Percentiles rank a stretch among this genome's conserved stretches.
Conservation (phyloP, 2,329 filamentous ascomycete genomes). For the Microdochium nivale region DNA sequence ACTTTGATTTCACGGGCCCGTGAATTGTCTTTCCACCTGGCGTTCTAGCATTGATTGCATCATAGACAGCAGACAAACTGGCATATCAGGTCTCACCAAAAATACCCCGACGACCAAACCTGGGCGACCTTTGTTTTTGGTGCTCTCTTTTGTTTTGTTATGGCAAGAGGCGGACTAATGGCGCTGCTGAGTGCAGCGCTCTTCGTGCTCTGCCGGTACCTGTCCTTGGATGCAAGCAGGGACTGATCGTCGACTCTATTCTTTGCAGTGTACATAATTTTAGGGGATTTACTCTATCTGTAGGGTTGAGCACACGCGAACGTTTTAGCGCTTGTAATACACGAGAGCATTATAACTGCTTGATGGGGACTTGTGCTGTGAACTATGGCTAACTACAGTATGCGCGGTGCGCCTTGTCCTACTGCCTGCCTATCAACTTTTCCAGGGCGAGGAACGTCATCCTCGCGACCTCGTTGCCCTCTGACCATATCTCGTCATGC, state of each 20-base stretch:
- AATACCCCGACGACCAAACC: neutral
- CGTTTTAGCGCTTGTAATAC: neutral
- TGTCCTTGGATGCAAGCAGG: neutral
- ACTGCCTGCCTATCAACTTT: neutral
- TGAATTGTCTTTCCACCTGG: neutral
- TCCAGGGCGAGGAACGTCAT: slow-evolving; percentile 23
- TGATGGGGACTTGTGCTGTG: neutral
- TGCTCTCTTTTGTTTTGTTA: neutral
- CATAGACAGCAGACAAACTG: neutral
- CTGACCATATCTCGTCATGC: slow-evolving; percentile 57
- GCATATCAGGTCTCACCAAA: neutral
- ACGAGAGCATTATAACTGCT: neutral
- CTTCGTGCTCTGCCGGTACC: neutral
- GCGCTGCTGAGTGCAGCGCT: neutral
- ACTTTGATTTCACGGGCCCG: neutral
- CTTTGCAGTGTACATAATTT: neutral
- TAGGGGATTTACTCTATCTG: neutral
- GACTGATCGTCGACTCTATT: neutral
- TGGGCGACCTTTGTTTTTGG: neutral
- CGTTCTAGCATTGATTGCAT: neutral
- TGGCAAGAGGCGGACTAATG: neutral
- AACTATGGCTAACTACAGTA: no score
- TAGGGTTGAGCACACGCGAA: neutral
- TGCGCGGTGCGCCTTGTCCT: neutral
- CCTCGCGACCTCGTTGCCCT: slow-evolving; percentile 46